Base-by-base conservation (phyloP, 306 rosid genomes). In the Acacia melanoxylon region DNA sequence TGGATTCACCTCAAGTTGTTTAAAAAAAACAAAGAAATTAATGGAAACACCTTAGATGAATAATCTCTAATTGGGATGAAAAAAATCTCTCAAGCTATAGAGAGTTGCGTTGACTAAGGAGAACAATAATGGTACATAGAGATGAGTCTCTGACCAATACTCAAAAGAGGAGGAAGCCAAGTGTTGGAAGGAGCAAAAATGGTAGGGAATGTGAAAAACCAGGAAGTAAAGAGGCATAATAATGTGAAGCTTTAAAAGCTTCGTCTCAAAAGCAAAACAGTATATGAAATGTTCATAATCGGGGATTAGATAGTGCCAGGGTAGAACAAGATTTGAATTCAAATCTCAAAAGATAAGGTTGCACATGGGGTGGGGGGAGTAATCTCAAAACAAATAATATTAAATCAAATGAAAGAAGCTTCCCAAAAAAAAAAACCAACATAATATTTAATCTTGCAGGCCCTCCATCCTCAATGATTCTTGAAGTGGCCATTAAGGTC, bases 351-450 rank as follows among this genome's bases (percentile, higher is more conserved):
- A 58, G 80, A 72, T 13, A 45, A 31, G 86, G 44, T 35, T 80
- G 89, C 94, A 89, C 94, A 82, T 85, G 88, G 59, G 74, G 87
- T 52, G 69, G 65, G 8, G 6, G 72, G 6, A 44, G 74, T 27
- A 61, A 52, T 68, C 78, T 75, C 83, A 31, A 78, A 65, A 77
- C 33, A 40, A 20, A 72, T 54, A 44, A 20, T 68, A 45, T 54
- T 81, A 79, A 81, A 61, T 75, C 24, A 76, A 72, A 63, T 49
- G 48, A 61, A n/a, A 33, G 31, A 37, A 76, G 9, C 62, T 56
- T 37, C 37, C n/a, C n/a, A n/a, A n/a, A n/a, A 83, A 76, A 70
- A 83, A n/a, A n/a, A n/a, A n/a, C n/a, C n/a, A 76, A 70, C 80
- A 75, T 75, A 56, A 78, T 56, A 40, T 68, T 20, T 80, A 77